phyloP scores from a whole-genome alignment of 768 basidiomycete genomes.

The Strobilomyces echinocephalus region DNA sequence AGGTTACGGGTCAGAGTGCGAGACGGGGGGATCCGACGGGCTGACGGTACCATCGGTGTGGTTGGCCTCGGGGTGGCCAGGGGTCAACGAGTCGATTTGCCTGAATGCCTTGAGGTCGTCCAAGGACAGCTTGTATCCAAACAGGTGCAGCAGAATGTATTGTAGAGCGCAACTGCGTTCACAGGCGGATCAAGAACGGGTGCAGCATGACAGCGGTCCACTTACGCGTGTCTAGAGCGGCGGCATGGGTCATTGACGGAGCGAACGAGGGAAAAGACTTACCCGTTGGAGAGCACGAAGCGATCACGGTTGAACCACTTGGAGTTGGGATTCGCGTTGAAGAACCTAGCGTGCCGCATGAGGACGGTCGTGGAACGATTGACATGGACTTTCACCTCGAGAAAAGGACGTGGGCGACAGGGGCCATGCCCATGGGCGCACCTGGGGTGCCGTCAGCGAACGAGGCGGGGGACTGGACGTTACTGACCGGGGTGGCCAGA shows the following conservation, averaged over 20 bases:
- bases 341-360: conserved; percentile 46
- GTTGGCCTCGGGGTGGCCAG: conserved; percentile 84
- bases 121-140: conserved; percentile 87
- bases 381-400: conserved; percentile 44
- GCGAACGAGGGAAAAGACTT: conserved; percentile 11
- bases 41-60: conserved; percentile 54
- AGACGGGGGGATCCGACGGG: background rate
- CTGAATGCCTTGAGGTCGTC: conserved; percentile 94
- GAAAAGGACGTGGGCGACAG: conserved; percentile 76
- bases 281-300: conserved; percentile 96
- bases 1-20: conserved; percentile 7
- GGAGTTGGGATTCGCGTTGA: conserved; percentile 85
- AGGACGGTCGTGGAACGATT: background rate
- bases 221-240: conserved; percentile 66
- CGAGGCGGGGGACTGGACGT: background rate
- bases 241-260: conserved; percentile 10
- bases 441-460: conserved; percentile 39
- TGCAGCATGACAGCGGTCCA: background rate
- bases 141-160: conserved; percentile 86
- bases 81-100: conserved; percentile 84
- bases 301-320: conserved; percentile 97
- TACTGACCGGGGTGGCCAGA: conserved; percentile 78
- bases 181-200: conserved; percentile 4
- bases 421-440: conserved; percentile 93
- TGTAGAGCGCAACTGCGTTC: conserved; percentile 78